phyloP scores from a whole-genome alignment of 2,329 filamentous ascomycete species.

The Onygena corvina region DNA sequence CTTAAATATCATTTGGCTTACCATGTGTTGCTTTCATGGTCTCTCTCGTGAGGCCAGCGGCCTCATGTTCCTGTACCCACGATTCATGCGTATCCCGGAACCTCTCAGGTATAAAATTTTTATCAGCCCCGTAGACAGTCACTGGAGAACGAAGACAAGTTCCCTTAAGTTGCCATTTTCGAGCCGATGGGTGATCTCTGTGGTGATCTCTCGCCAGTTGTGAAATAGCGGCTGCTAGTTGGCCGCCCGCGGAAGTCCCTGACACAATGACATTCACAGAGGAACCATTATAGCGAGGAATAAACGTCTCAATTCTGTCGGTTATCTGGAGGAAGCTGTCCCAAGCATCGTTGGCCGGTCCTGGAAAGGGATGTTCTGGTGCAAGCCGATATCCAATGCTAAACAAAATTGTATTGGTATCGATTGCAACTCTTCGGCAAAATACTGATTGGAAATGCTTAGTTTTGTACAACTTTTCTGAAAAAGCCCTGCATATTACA shows the following conservation, averaged over 20 bases:
- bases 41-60: neutral
- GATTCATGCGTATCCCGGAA: constrained; percentile 8
- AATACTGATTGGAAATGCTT: neutral
- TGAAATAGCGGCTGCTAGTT: constrained; percentile 8
- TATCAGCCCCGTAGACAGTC: constrained; percentile 8
- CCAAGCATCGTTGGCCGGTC: constrained; percentile 8
- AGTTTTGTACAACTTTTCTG: neutral
- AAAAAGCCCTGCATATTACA: neutral
- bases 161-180: constrained; percentile 1
- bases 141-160: constrained; percentile 5
- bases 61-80: constrained; percentile 7
- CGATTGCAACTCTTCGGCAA: constrained; percentile 4
- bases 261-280: constrained; percentile 1
- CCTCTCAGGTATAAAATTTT: constrained; percentile 6
- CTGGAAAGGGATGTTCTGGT: constrained; percentile 15
- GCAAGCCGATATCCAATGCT: constrained; percentile 16
- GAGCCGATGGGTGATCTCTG: neutral
- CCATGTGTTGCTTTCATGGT: constrained; percentile 5
- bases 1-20: neutral
- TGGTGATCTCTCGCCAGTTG: constrained; percentile 4
- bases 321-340: constrained; percentile 6
- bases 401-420: constrained; percentile 12
- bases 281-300: neutral
- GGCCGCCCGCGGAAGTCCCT: constrained; percentile 8
- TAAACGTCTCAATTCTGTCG: neutral